Base-by-base conservation (phyloP, 148 eudicot species). In the Nepenthes mirabilis region DNA sequence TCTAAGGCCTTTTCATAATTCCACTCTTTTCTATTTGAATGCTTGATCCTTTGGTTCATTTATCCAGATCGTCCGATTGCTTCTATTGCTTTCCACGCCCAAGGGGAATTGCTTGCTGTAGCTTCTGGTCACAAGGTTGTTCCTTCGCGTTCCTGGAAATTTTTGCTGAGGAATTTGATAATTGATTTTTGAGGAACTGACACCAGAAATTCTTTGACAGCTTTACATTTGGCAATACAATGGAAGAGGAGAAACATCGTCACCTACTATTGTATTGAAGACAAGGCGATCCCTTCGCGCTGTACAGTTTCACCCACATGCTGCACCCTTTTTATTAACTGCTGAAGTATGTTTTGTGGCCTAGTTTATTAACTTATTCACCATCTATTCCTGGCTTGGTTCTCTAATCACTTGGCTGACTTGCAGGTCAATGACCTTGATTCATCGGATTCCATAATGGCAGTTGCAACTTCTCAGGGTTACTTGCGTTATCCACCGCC, bases 51-150 rank as follows among this genome's bases (percentile, higher is more conserved):
- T 1, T 55, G 34, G 37, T 60, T 57, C 54, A 37, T 60, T 62
- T 62, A 5, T 74, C 74, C 87, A 94, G 99, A 81, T 62, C 91
- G 99, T 7, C 99, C 99, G 34, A 94, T 94, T 61, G 99, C 99
- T 68, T 89, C 97, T 59, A 84, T 94, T 68, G 99, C 99, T 65
- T 94, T 94, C 75, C 97, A 94, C 78, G 89, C 95, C 59, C 82
- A 82, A 73, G 99, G 96, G 33, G 99, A 89, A 68, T 73, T 94
- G 67, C 79, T 94, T 62, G 99, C 99, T 10, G 97, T 94, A 61
- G 99, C 99, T 69, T 86, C 99, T 14, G 97, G 99, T 43, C 99
- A 89, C 81, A 94, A 94, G 97, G 99, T 94, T 67, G 54, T 45
- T 59, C 60, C 43, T 64, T 52, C 8, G 4, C 36, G 11, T 55